Conservation (phyloP, 352 stramenopile species). For the Globisporangium acanthophoron region DNA sequence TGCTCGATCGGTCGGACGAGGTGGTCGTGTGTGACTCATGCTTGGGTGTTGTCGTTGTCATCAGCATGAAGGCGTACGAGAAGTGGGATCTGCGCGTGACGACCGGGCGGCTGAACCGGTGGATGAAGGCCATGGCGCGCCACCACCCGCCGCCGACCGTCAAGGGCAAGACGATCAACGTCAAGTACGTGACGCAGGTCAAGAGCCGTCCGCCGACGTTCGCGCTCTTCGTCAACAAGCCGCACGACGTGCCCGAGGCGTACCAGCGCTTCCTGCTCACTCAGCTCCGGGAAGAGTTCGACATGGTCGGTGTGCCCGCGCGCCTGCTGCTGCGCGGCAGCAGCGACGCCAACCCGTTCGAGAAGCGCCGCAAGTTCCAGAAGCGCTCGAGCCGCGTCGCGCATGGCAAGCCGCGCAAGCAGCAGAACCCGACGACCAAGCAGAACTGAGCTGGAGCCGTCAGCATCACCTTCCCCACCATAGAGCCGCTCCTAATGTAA, state of each 20-base stretch:
- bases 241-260: slow-evolving; percentile 60
- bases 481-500: not conserved
- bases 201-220: slow-evolving; percentile 81
- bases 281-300: slow-evolving; percentile 79
- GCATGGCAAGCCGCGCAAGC: slow-evolving; percentile 45
- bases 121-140: slow-evolving; percentile 78
- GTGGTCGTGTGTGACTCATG: not conserved
- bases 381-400: slow-evolving; percentile 62
- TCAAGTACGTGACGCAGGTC: slow-evolving; percentile 87
- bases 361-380: slow-evolving; percentile 82
- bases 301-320: slow-evolving; percentile 78
- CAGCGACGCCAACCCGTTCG: slow-evolving; percentile 70
- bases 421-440: slow-evolving; percentile 5
- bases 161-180: slow-evolving; percentile 80
- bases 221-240: slow-evolving; percentile 79
- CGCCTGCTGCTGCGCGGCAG: slow-evolving; percentile 71
- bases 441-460: not conserved
- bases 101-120: slow-evolving; percentile 73
- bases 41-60: not conserved
- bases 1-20: not conserved
- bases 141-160: slow-evolving; percentile 78
- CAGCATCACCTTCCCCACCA: too few species aligned
- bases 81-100: slow-evolving; percentile 77
- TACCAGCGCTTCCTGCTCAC: slow-evolving; percentile 75
- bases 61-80: slow-evolving; percentile 70